These are phyloP conservation scores for Microdochium trichocladiopsis DNA, from an alignment of 2,329 filamentous ascomycete genomes.

Conservation along the genomic window DNA sequence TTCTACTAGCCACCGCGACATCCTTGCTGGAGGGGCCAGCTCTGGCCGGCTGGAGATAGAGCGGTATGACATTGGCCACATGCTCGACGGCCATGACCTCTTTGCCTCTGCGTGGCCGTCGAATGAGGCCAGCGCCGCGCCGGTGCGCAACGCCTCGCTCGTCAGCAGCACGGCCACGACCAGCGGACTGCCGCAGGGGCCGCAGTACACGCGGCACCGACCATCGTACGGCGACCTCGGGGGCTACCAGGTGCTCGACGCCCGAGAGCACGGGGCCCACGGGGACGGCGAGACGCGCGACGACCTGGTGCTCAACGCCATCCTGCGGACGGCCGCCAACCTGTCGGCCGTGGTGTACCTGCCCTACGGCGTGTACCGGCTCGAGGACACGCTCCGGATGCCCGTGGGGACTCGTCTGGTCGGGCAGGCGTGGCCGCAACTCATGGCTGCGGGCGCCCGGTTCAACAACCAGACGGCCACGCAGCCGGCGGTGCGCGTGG, in stretches of 20 bases:
- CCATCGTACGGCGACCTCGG: not conserved
- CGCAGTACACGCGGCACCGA: not conserved
- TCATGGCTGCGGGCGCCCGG: constrained; percentile 36
- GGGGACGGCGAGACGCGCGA: constrained; percentile 32
- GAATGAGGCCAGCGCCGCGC: not conserved
- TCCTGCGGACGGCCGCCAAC: constrained; percentile 23
- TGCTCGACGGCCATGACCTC: not conserved
- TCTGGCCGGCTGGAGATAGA: not conserved
- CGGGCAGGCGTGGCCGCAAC: constrained; percentile 47
- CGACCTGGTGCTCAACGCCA: constrained; percentile 20
- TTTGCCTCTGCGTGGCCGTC: not conserved
- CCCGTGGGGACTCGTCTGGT: constrained; percentile 42
- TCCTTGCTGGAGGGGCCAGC: not conserved
- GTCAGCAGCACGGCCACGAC: not conserved
- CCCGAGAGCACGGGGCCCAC: not conserved
- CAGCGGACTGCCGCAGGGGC: not conserved
- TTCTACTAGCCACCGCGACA: not conserved
- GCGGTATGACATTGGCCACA: not conserved
- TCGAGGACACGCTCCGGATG: constrained; percentile 36
- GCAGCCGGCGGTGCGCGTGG: constrained; percentile 27
- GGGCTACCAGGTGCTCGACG: not conserved
- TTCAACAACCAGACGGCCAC: constrained; percentile 28
- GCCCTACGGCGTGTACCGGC: constrained; percentile 34
- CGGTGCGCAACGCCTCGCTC: not conserved
- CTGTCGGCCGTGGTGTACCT: constrained; percentile 25